Percentiles rank a stretch among this genome's conserved stretches.
phyloP scores from a whole-genome alignment of 768 basidiomycete species.

The Artomyces pyxidatus region DNA sequence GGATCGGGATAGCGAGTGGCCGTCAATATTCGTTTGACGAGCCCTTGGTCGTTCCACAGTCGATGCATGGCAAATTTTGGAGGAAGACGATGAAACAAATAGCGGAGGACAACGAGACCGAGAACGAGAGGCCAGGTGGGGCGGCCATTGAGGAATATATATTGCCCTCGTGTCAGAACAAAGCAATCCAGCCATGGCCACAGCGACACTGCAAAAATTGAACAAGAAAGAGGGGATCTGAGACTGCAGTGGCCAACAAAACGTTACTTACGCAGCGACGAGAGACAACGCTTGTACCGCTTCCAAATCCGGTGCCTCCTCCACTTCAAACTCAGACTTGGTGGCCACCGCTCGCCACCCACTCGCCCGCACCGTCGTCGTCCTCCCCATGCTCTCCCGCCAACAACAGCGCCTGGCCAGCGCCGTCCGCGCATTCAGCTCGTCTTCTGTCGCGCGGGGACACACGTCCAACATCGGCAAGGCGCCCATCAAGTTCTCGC shows the following conservation, averaged over 20 bases:
- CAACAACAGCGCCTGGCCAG: constrained; percentile 3
- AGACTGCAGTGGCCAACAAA: background rate
- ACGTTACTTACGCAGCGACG: too few relatives aligned
- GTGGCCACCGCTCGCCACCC: background rate
- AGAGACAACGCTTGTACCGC: too few relatives aligned
- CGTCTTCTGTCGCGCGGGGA: constrained; percentile 3
- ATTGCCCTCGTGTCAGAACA: background rate
- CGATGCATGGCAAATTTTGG: background rate
- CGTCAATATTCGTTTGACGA: background rate
- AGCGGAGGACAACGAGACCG: background rate
- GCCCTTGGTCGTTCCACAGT: background rate
- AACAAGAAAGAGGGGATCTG: background rate
- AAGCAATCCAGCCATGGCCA: background rate
- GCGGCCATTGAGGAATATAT: background rate
- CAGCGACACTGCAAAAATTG: background rate
- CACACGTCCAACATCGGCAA: constrained; percentile 41
- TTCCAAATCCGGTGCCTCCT: too few relatives aligned
- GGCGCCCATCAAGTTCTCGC: constrained; percentile 44
- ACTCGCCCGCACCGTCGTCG: background rate
- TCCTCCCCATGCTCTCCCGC: constrained; percentile 4
- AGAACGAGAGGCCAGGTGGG: background rate
- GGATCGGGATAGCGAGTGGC: background rate
- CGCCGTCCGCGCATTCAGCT: constrained; percentile 10
- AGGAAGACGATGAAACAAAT: background rate
- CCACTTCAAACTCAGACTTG: background rate